phyloP scores from a whole-genome alignment of 2,329 filamentous ascomycete genomes.

The Apiospora saccharicola region DNA sequence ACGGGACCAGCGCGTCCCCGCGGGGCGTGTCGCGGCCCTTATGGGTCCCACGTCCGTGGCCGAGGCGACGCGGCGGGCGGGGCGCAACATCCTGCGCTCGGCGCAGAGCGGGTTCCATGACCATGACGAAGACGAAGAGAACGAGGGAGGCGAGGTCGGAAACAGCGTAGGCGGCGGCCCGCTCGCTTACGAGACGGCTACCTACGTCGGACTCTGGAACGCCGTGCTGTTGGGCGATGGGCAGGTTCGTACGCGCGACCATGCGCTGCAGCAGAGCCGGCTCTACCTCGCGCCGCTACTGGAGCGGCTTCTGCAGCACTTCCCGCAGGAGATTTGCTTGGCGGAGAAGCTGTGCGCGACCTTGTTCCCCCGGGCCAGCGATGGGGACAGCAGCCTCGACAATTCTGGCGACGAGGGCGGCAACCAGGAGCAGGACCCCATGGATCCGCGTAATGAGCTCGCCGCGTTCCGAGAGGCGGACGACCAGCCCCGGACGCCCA shows the following conservation, averaged over 20 bases:
- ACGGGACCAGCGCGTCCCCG: slow-evolving; percentile 17
- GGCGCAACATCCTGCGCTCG: slow-evolving; percentile 67
- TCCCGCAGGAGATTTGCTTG: slow-evolving; percentile 30
- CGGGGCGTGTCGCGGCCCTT: slow-evolving; percentile 39
- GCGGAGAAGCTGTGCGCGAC: slow-evolving; percentile 1
- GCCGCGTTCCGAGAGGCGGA: slow-evolving; percentile 54
- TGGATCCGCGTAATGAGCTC: slow-evolving; percentile 35
- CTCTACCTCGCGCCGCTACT: slow-evolving; percentile 26
- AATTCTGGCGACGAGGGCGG: not conserved
- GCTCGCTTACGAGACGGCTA: slow-evolving; percentile 25
- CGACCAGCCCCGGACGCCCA: slow-evolving; percentile 42
- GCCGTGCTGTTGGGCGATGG: slow-evolving; percentile 27
- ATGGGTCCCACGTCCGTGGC: slow-evolving; percentile 58
- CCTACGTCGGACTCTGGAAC: slow-evolving; percentile 31
- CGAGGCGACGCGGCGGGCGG: slow-evolving; percentile 67
- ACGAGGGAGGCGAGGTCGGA: too few species aligned
- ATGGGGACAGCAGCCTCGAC: slow-evolving; percentile 26
- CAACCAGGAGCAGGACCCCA: not conserved
- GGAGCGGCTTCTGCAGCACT: slow-evolving; percentile 27
- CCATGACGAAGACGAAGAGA: too few species aligned
- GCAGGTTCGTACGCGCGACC: not conserved
- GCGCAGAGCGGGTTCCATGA: slow-evolving; percentile 51
- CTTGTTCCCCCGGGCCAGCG: slow-evolving; percentile 21
- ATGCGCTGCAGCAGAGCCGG: slow-evolving; percentile 21
- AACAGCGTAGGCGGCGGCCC: not conserved